Base-by-base conservation (phyloP, 257 asterid species). In the Forsythia viridissima region DNA sequence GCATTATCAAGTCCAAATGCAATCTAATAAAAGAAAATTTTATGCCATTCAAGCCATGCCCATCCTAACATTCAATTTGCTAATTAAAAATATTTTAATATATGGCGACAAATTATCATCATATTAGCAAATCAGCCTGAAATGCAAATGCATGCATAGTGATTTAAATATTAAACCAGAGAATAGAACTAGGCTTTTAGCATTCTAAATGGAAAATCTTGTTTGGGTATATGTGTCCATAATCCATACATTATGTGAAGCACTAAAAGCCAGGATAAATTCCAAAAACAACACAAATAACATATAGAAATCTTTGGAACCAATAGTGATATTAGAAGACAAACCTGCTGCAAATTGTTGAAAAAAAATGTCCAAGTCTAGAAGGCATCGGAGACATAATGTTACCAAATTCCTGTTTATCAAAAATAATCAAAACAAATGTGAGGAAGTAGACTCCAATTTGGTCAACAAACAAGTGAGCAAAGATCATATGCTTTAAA, bases 331-430 rank as follows among this genome's bases (percentile, higher is more conserved):
- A 39, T 42, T 57, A 44, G 30, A 61, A 70, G 65, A 77, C 82
- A 48, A 37, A 93, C 99, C 98, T 92, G 94, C 79, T 89, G 86
- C 90, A 95, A 77, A 95, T 91, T 77, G 99, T 95, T 76, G 97
- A 80, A 87, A 89, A 95, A 92, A 95, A 95, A 87, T 91, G 97
- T 80, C 93, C 87, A 79, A 93, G 94, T 82, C 97, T 93, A 77
- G 98, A 91, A 83, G 94, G 88, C 97, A 93, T 85, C 43, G 97
- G 99, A 75, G 99, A 91, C 79, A 92, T 98, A 69, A 95, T 88
- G 81, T 91, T 95, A 76, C 99, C 99, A 82, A 95, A 95, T 83
- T 95, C 99, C 99, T 95, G 90, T 81, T 82, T 48, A 48, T 4
- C 3, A 4, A 57, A 57, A 57, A 57, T 57, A 44, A 83, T 55